Percentiles rank a stretch among this genome's conserved stretches.
phyloP scores from a whole-genome alignment of 345 rosid genomes.

The Salix udensis region DNA sequence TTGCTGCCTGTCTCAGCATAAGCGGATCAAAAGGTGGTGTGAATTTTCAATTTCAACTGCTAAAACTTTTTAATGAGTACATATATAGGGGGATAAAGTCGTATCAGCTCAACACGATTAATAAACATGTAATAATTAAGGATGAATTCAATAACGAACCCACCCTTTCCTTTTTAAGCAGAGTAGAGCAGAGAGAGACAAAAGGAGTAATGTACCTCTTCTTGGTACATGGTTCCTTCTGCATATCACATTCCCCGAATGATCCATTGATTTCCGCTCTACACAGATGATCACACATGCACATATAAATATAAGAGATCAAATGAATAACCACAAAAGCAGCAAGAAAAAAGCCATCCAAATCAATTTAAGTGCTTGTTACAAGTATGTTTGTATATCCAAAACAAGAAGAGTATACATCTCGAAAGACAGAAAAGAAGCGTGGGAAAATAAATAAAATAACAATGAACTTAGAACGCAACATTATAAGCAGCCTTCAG shows the following conservation, averaged over 20 bases:
- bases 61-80: neutral
- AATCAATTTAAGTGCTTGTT: neutral
- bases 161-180: neutral
- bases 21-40: neutral
- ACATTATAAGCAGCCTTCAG: neutral
- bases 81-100: neutral
- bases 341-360: neutral
- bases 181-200: neutral
- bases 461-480: neutral
- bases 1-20: neutral
- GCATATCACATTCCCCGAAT: constrained; percentile 61
- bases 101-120: neutral
- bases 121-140: neutral
- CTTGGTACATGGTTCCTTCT: constrained; percentile 68
- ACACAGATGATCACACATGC: constrained; percentile 16
- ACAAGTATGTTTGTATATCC: neutral
- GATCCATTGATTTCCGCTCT: constrained; percentile 67
- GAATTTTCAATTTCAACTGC: constrained; percentile 4
- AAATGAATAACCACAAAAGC: neutral
- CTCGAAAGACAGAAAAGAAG: neutral
- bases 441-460: neutral
- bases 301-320: neutral
- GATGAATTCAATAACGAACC: neutral
- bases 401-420: neutral
- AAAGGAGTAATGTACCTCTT: constrained; percentile 51